These are phyloP conservation scores for Coffea eugenioides DNA, from an alignment of 257 asterid genomes.

Conservation along the genomic window DNA sequence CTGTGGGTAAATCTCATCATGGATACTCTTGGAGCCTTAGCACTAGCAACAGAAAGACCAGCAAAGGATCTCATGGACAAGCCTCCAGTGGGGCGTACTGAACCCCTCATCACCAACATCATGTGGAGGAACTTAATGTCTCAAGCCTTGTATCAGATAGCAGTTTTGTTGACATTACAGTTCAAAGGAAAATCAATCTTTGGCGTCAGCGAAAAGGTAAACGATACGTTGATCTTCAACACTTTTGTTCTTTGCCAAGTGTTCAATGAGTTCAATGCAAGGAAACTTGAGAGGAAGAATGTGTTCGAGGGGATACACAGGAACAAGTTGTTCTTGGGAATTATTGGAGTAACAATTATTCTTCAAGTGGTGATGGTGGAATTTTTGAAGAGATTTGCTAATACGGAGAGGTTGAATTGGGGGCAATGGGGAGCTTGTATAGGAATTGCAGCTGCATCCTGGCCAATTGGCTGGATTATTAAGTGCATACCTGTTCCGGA, in stretches of 20 bases:
- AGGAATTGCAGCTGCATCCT: too few relatives aligned
- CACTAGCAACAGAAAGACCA: too few relatives aligned
- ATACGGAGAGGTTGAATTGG: too few relatives aligned
- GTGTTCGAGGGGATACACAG: slow-evolving; percentile 45
- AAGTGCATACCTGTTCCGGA: too few relatives aligned
- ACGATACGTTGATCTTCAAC: slow-evolving; percentile 57
- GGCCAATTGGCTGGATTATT: too few relatives aligned
- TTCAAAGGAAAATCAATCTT: slow-evolving; percentile 40
- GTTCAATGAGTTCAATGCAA: slow-evolving; percentile 59
- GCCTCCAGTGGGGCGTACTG: slow-evolving; percentile 43
- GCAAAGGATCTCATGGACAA: slow-evolving; percentile 7
- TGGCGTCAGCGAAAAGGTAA: slow-evolving; percentile 27
- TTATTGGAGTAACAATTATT: too few relatives aligned
- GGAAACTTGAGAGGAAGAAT: slow-evolving; percentile 56
- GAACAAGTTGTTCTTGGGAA: too few relatives aligned
- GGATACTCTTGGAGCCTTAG: too few relatives aligned
- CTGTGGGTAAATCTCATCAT: too few relatives aligned
- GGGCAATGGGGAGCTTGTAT: too few relatives aligned
- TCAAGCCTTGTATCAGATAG: slow-evolving; percentile 42
- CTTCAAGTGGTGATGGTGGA: too few relatives aligned
- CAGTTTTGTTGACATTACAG: slow-evolving; percentile 33
- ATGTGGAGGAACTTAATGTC: slow-evolving; percentile 55
- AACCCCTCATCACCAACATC: slow-evolving; percentile 40
- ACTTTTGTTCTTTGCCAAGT: slow-evolving; percentile 59
- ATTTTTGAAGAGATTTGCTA: too few relatives aligned